Percentiles rank a stretch among this genome's conserved stretches.
phyloP scores from a whole-genome alignment of 2,329 filamentous ascomycete species.

The Ophiostoma ips region DNA sequence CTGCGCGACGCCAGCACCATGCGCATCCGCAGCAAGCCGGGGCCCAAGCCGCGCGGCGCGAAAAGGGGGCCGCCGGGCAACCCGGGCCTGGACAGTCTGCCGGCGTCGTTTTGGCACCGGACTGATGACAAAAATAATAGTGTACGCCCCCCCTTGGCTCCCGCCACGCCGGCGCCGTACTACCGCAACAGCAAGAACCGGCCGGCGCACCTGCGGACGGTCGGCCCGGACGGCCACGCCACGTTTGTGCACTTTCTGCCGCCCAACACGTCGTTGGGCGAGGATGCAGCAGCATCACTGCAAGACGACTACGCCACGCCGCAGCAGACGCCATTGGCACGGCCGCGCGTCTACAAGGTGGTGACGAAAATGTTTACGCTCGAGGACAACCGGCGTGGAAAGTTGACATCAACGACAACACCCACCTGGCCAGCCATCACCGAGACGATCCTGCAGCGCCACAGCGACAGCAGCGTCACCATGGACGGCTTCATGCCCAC shows the following conservation, averaged over 20 bases:
- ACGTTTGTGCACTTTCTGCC: constrained; percentile 8
- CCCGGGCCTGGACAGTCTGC: constrained; percentile 12
- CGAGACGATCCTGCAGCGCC: constrained; percentile 23
- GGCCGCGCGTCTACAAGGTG: constrained; percentile 2
- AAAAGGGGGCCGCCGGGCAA: constrained; percentile 1
- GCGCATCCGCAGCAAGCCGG: background rate
- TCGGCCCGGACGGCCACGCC: background rate
- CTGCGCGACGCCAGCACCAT: background rate
- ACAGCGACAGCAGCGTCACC: constrained; percentile 25
- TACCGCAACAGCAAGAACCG: background rate
- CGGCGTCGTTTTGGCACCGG: constrained; percentile 6
- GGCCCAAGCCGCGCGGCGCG: background rate
- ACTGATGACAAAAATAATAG: too few species aligned
- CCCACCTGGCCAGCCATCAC: constrained; percentile 17
- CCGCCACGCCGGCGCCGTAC: background rate
- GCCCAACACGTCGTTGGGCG: constrained; percentile 11
- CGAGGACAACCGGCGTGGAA: background rate
- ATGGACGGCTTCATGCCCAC: constrained; percentile 32
- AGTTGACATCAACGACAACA: too few species aligned
- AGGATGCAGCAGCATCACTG: background rate
- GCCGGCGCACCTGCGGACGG: background rate
- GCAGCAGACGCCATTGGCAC: background rate
- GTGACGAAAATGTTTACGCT: constrained; percentile 1
- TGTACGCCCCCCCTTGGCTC: too few species aligned
- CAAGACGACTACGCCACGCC: background rate